Base-by-base conservation (phyloP, 768 basidiomycete species). In the Roridomyces roridus region DNA sequence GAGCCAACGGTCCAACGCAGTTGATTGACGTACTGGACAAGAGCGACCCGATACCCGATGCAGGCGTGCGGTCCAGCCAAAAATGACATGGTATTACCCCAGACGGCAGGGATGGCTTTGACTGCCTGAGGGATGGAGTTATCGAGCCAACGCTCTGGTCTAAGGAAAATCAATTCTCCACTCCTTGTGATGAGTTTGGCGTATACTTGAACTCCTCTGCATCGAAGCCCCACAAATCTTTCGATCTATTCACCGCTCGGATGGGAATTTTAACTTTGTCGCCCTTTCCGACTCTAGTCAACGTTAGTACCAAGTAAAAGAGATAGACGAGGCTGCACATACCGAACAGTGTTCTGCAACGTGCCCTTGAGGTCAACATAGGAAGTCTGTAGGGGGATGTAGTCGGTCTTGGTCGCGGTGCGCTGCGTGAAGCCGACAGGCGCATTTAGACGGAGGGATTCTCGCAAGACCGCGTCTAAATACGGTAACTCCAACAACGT, bases 101-200 rank as follows among this genome's bases (percentile, higher is more conserved):
- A 77, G 3, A 80, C 68, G 10, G 78, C 74, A 14, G 80, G 80
- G 15, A 81, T 59, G 5, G 57, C 57, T 0, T 66, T 57, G 4
- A 59, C 66, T 1, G 60, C 55, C 5, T 70, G 71, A 0, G 77
- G 76, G 12, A 63, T 11, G 17, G 25, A 24, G 26, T 44, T 44
- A 6, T 66, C 39, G 6, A 55, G 49, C 80, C 81, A 82, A 0
- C 80, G 71, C 47, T 82, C 80, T 0, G 80, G 80, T 37, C 78
- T 80, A 55, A 20, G 34, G 20, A 15, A 18, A 35, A 24, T 42
- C 41, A 42, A n/a, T 25, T 25, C 9, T 48, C n/a, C n/a, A n/a
- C n/a, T 47, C 18, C 18, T 24, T 36, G 6, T 5, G n/a, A 12
- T 4, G 14, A 48, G 10, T 3, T 23, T 6, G 24, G 0, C 9